These are phyloP conservation scores for Periconia macrospinosa DNA, from an alignment of 2,329 filamentous ascomycete genomes.

Conservation along the genomic window DNA sequence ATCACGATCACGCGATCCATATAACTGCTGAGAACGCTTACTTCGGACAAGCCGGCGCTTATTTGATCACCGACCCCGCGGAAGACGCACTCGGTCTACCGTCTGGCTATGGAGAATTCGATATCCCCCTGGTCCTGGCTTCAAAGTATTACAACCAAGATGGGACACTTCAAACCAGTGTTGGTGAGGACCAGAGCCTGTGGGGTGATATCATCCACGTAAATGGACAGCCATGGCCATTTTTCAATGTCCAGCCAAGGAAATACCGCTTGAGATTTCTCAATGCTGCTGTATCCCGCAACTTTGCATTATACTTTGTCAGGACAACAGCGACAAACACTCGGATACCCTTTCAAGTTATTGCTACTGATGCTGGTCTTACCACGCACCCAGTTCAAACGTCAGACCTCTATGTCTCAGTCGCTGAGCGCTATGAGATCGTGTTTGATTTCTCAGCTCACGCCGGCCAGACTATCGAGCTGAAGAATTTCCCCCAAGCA, in stretches of 20 bases:
- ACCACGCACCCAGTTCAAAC: conserved; percentile 44
- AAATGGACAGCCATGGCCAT: conserved; percentile 62
- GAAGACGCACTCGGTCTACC: conserved; percentile 57
- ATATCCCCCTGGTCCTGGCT: conserved; percentile 56
- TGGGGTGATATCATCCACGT: conserved; percentile 62
- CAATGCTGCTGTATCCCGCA: conserved; percentile 42
- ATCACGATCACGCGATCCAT: conserved; percentile 43
- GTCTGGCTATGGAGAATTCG: conserved; percentile 49
- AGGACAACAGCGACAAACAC: conserved; percentile 33
- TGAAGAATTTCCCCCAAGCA: conserved; percentile 46
- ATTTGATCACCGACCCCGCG: conserved; percentile 56
- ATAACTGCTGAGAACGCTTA: conserved; percentile 57
- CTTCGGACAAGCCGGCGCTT: conserved; percentile 59
- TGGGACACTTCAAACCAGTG: conserved; percentile 50
- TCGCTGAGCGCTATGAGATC: conserved; percentile 61
- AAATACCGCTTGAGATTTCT: conserved; percentile 62
- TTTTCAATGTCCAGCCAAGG: conserved; percentile 57
- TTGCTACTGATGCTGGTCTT: conserved; percentile 56
- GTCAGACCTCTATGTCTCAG: conserved; percentile 49
- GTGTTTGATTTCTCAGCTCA: conserved; percentile 59
- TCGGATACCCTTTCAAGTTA: conserved; percentile 55
- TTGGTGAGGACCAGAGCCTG: conserved; percentile 49
- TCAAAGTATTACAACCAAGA: conserved; percentile 58
- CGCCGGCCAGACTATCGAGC: conserved; percentile 53
- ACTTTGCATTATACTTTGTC: conserved; percentile 54